Conservation (phyloP, 2,329 filamentous ascomycete genomes). For the Blastomyces silverae region DNA sequence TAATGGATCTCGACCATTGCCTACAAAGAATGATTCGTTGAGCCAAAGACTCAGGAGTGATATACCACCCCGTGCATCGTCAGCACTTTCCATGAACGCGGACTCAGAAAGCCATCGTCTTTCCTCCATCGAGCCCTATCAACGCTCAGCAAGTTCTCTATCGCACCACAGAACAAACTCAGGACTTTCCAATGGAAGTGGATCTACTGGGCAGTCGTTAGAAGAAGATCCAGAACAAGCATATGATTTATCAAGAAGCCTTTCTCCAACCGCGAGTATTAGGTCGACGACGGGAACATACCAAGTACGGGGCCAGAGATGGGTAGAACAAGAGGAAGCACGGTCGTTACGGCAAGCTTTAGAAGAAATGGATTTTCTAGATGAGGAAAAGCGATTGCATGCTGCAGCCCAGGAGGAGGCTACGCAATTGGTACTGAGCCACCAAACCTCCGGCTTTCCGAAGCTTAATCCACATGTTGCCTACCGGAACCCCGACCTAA, state of each 20-base stretch:
- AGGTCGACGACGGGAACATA: slow-evolving; percentile 40
- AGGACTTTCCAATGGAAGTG: slow-evolving; percentile 21
- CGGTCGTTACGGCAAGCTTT: slow-evolving; percentile 51
- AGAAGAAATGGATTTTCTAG: slow-evolving; percentile 52
- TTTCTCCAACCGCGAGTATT: slow-evolving; percentile 34
- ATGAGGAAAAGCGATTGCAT: slow-evolving; percentile 49
- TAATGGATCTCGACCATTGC: slow-evolving; percentile 54
- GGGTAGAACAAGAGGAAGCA: slow-evolving; percentile 54
- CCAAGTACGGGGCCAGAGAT: slow-evolving; percentile 49
- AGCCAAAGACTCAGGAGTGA: slow-evolving; percentile 26
- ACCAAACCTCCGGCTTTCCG: slow-evolving; percentile 49
- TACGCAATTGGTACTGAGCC: slow-evolving; percentile 58
- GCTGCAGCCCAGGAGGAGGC: slow-evolving; percentile 56
- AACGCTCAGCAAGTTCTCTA: slow-evolving; percentile 37
- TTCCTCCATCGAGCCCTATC: slow-evolving; percentile 25
- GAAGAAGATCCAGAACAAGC: slow-evolving; percentile 31
- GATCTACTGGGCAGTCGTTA: slow-evolving; percentile 34
- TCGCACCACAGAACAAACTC: slow-evolving; percentile 36
- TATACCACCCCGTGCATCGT: slow-evolving; percentile 38
- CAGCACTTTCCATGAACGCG: slow-evolving; percentile 38
- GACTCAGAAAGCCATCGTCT: slow-evolving; percentile 22
- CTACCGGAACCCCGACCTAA: slow-evolving; percentile 41
- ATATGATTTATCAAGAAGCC: slow-evolving; percentile 31
- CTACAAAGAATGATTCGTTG: slow-evolving; percentile 41
- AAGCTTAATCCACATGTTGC: slow-evolving; percentile 45